These are phyloP conservation scores for Cryptosporidium felis DNA, from an alignment of 169 alveolate species.

Conservation along the genomic window DNA sequence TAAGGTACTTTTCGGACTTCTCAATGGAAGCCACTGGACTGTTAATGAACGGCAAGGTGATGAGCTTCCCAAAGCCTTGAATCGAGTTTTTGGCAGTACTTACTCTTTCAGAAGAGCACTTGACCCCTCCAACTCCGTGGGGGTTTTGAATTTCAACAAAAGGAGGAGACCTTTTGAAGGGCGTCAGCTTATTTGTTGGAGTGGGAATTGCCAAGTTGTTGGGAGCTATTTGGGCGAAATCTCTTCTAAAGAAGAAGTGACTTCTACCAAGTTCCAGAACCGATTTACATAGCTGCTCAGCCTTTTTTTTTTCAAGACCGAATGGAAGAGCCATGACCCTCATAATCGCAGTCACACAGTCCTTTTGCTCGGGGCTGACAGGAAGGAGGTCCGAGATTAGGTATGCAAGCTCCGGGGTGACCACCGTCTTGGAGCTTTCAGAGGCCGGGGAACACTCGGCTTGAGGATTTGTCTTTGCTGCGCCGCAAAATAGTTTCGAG, in stretches of 20 bases:
- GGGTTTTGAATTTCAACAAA: not conserved
- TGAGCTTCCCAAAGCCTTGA: not conserved
- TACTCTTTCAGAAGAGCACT: slow-evolving; percentile 13
- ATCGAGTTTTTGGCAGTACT: slow-evolving; percentile 4
- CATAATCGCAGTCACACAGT: slow-evolving; percentile 38
- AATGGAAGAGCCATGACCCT: slow-evolving; percentile 39
- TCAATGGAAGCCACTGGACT: slow-evolving; percentile 28
- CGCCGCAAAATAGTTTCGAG: not conserved
- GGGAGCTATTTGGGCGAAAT: not conserved
- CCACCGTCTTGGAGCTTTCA: not conserved
- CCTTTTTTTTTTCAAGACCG: slow-evolving; percentile 1
- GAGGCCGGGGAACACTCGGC: not conserved
- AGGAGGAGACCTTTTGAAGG: slow-evolving; percentile 43
- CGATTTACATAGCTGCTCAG: not conserved
- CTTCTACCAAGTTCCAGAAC: slow-evolving; percentile 24
- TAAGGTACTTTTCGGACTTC: slow-evolving; percentile 13
- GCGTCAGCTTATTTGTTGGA: slow-evolving; percentile 1
- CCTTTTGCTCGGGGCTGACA: slow-evolving; percentile 11
- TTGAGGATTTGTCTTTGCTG: not conserved
- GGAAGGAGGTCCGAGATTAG: slow-evolving; percentile 59
- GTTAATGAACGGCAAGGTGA: slow-evolving; percentile 23
- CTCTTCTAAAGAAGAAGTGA: not conserved
- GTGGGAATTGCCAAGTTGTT: not conserved
- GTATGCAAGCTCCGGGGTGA: slow-evolving; percentile 55
- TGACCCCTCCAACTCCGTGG: slow-evolving; percentile 44